Evolutionary conservation across 2,329 filamentous ascomycete species (phyloP), one percentile per base, ranked within the genome.

Genomic region (Talaromyces sp.): DNA sequence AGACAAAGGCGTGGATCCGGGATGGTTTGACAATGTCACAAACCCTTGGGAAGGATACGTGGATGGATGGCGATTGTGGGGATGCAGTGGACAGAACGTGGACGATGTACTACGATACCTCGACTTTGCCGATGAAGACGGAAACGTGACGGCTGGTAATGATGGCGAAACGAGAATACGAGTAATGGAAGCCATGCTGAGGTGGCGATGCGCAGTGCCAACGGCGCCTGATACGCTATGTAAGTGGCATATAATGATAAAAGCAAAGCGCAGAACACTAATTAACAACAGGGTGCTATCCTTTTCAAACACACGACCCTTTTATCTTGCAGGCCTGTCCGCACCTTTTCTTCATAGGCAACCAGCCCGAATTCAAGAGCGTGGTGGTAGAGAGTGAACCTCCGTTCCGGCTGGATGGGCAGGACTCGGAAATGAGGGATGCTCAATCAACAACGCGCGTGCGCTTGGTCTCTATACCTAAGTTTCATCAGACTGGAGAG

Each of bases 201-300:
- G 92, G 61, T 99, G 94, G 94, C 84, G 94, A 63, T 90, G 91
- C 70, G 87, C 87, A 65, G 94, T 94, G 5, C 94, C 94, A 1
- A 99, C 94, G 0, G 94, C 94, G 1, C 94, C 95, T 0, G 95
- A 99, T 75, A 99, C 95, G 0, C 73, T 99, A 50, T 96, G 92
- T 93, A 81, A 81, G 89, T 60, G 51, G n/a, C 12, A 24, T 48
- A 12, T 26, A 14, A 48, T 12, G n/a, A 7, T 27, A 57, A 21
- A 7, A 32, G 43, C 3, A 14, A 24, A 2, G 21, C n/a, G 14
- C 43, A 58, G 21, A 56, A 19, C 26, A 54, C 62, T 67, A 60
- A 71, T 52, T 32, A 60, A 43, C 29, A 24, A 17, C 62, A 92
- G 91, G 91, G 90, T 92, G 90, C 70, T 99, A 97, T 71, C 94